phyloP scores from a whole-genome alignment of 257 asterid species.

The Ophiorrhiza pumila region DNA sequence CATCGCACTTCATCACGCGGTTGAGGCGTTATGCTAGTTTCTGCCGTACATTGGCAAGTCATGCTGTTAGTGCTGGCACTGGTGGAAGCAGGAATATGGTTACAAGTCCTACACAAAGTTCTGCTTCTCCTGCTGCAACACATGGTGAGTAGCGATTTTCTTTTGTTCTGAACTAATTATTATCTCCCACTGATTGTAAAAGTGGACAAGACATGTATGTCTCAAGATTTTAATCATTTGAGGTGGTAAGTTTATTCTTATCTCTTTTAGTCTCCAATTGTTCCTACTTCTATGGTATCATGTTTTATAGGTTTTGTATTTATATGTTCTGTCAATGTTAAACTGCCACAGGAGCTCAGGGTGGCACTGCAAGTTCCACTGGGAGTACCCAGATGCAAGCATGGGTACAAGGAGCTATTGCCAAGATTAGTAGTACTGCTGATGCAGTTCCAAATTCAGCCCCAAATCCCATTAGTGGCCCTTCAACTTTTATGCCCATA shows the following conservation, averaged over 20 bases:
- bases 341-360: conserved; percentile 51
- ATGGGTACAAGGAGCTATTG: conserved; percentile 99
- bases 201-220: background rate
- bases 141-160: conserved; percentile 55
- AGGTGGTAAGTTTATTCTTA: background rate
- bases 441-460: conserved; percentile 83
- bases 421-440: conserved; percentile 82
- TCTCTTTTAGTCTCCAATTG: background rate
- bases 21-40: conserved; percentile 99
- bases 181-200: background rate
- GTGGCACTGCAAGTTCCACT: conserved; percentile 77
- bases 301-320: background rate
- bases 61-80: conserved; percentile 90
- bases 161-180: background rate
- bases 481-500: conserved; percentile 84
- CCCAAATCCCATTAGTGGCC: conserved; percentile 85
- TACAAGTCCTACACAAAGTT: conserved; percentile 80
- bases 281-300: background rate
- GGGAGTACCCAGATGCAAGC: conserved; percentile 95
- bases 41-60: conserved; percentile 98
- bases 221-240: background rate
- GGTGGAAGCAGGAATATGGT: conserved; percentile 93
- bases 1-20: conserved; percentile 97
- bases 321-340: background rate
- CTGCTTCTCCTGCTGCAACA: conserved; percentile 62